These are phyloP conservation scores for Ogataea salicorniae DNA, from an alignment of 805 yeast genomes.

Conservation along the genomic window DNA sequence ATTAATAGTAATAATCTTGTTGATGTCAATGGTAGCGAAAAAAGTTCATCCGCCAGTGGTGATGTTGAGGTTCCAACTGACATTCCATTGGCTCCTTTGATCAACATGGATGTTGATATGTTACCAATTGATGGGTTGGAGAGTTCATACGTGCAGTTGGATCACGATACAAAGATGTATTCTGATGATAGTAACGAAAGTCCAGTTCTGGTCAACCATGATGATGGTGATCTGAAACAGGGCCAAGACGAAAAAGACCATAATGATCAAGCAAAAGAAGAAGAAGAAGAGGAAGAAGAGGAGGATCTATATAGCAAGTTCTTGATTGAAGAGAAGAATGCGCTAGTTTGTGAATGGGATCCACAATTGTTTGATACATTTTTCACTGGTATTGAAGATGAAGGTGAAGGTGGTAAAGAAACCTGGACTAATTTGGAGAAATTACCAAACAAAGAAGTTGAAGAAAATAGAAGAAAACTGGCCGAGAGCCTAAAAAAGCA, in stretches of 20 bases:
- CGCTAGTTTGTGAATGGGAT: constrained; percentile 67
- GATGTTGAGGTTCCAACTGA: neutral
- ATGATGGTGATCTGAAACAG: no score
- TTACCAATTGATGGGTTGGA: neutral
- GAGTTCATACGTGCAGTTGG: neutral
- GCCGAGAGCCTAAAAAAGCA: constrained; percentile 30
- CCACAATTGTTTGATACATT: constrained; percentile 41
- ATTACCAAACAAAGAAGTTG: constrained; percentile 51
- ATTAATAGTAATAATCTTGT: neutral
- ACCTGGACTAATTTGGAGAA: constrained; percentile 52
- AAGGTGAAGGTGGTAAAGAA: constrained; percentile 41
- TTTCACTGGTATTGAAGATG: constrained; percentile 45
- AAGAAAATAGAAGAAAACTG: constrained; percentile 35
- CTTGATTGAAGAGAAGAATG: constrained; percentile 31
- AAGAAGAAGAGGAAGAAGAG: constrained; percentile 6
- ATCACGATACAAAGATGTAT: neutral
- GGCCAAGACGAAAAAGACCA: neutral
- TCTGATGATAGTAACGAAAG: neutral
- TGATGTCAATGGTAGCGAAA: neutral
- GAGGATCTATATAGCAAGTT: constrained; percentile 10
- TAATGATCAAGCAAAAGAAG: neutral
- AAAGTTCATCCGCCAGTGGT: neutral
- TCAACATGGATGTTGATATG: neutral
- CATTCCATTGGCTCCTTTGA: neutral
- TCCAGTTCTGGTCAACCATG: no score